Evolutionary conservation across 2,329 filamentous ascomycete genomes (phyloP).

Genomic region (Aureobasidium uvarum): DNA sequence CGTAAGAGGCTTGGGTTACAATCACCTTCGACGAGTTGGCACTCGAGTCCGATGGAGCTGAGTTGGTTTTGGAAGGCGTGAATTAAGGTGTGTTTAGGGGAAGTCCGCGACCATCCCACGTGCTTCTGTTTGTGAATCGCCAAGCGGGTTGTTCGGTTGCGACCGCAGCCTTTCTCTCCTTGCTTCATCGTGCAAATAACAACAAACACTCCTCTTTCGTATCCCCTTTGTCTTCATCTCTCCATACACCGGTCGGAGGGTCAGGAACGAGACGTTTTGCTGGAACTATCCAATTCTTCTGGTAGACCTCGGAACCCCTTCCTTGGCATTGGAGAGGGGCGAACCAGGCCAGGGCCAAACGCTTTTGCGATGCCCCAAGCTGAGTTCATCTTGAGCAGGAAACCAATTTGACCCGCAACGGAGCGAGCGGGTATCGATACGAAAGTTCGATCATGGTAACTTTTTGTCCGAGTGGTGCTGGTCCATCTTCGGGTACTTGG

Average conservation of each 20-base stretch:
- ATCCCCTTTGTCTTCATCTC: background rate
- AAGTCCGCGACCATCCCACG: background rate
- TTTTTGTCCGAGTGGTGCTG: background rate
- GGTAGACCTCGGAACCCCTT: background rate
- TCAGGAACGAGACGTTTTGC: slow-evolving; percentile 5
- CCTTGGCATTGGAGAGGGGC: background rate
- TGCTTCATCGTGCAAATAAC: background rate
- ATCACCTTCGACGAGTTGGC: too few species aligned
- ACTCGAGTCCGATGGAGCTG: too few species aligned
- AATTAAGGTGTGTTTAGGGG: background rate
- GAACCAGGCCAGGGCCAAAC: background rate
- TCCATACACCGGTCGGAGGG: background rate
- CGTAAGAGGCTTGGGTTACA: slow-evolving; percentile 6
- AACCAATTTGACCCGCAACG: background rate
- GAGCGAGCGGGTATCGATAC: background rate
- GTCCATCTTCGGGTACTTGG: background rate
- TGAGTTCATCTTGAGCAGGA: slow-evolving; percentile 6
- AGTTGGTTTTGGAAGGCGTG: background rate
- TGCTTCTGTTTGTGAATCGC: background rate
- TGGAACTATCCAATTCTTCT: background rate
- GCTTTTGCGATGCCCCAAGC: background rate
- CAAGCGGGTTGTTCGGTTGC: background rate
- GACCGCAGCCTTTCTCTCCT: background rate
- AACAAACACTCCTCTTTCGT: slow-evolving; percentile 10
- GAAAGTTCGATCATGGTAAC: background rate